A percentile compares a stretch with the other conserved stretches of the same genome.
These are phyloP conservation scores for Aspergillus novofumigatus DNA, from an alignment of 2,329 filamentous ascomycete species.

Conservation along the genomic window DNA sequence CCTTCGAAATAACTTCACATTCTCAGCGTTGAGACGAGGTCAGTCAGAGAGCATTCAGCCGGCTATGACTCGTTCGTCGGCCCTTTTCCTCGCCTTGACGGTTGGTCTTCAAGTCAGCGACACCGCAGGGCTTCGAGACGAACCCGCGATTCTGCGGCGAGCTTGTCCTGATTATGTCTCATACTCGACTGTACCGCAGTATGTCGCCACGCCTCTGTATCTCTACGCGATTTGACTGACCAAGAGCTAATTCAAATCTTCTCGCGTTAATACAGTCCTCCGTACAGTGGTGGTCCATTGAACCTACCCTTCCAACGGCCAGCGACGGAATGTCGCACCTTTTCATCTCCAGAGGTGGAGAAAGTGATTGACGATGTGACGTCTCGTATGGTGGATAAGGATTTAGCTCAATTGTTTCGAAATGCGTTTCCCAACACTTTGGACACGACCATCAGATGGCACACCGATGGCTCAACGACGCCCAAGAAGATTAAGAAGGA, in stretches of 20 bases:
- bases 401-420: slow-evolving; percentile 87
- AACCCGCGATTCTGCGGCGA: slow-evolving; percentile 27
- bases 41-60: background rate
- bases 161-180: slow-evolving; percentile 64
- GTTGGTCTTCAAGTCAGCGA: slow-evolving; percentile 6
- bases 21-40: background rate
- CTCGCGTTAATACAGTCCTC: slow-evolving; percentile 52
- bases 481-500: slow-evolving; percentile 40
- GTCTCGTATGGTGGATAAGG: slow-evolving; percentile 72
- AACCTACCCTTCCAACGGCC: slow-evolving; percentile 83
- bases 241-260: background rate
- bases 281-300: slow-evolving; percentile 74
- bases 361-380: slow-evolving; percentile 81
- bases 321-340: slow-evolving; percentile 76
- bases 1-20: background rate
- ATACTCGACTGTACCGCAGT: slow-evolving; percentile 60
- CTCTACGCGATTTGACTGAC: background rate
- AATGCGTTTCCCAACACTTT: slow-evolving; percentile 92
- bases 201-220: slow-evolving; percentile 25
- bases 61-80: slow-evolving; percentile 7
- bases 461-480: slow-evolving; percentile 58
- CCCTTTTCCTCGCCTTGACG: slow-evolving; percentile 13
- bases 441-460: slow-evolving; percentile 86
- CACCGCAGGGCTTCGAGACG: slow-evolving; percentile 18
- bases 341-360: slow-evolving; percentile 81